Conservation (phyloP, 805 yeast species). For the Sugiyamaella floridensis region DNA sequence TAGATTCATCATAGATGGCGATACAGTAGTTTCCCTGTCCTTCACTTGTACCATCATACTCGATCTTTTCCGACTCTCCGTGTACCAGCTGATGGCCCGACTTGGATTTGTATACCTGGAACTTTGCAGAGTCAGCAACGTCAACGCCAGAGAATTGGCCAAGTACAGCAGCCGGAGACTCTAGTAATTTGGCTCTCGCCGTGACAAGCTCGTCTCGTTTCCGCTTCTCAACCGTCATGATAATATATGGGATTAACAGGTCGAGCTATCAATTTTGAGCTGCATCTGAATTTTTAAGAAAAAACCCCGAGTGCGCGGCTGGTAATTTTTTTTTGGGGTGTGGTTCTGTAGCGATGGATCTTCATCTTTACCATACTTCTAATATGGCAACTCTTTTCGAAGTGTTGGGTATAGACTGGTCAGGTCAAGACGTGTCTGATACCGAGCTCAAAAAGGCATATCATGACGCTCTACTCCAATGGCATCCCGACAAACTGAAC, state of each 20-base stretch:
- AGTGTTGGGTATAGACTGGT: slow-evolving; percentile 43
- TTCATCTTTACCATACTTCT: slow-evolving; percentile 11
- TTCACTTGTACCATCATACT: slow-evolving; percentile 52
- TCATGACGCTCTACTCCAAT: slow-evolving; percentile 45
- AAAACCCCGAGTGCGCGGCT: slow-evolving; percentile 5
- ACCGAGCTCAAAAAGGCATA: slow-evolving; percentile 55
- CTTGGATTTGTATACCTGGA: slow-evolving; percentile 53
- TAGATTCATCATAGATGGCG: slow-evolving; percentile 70
- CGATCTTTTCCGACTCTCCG: slow-evolving; percentile 70
- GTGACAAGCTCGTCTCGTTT: slow-evolving; percentile 1
- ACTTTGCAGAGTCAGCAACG: slow-evolving; percentile 50
- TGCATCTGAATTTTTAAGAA: background rate
- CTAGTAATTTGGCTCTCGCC: background rate
- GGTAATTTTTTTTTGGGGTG: background rate
- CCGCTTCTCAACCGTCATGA: slow-evolving; percentile 2
- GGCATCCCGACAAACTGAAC: slow-evolving; percentile 75
- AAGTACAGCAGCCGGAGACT: slow-evolving; percentile 37
- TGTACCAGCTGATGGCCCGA: slow-evolving; percentile 46
- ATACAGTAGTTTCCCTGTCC: slow-evolving; percentile 52
- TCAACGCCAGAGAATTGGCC: slow-evolving; percentile 75
- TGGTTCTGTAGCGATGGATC: too few species aligned
- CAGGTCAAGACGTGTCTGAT: slow-evolving; percentile 27
- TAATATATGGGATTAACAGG: background rate
- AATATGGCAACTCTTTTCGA: slow-evolving; percentile 42
- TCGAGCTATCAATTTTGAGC: background rate